Base-by-base conservation (phyloP, 768 basidiomycete genomes). In the Pulveroboletus sp. region DNA sequence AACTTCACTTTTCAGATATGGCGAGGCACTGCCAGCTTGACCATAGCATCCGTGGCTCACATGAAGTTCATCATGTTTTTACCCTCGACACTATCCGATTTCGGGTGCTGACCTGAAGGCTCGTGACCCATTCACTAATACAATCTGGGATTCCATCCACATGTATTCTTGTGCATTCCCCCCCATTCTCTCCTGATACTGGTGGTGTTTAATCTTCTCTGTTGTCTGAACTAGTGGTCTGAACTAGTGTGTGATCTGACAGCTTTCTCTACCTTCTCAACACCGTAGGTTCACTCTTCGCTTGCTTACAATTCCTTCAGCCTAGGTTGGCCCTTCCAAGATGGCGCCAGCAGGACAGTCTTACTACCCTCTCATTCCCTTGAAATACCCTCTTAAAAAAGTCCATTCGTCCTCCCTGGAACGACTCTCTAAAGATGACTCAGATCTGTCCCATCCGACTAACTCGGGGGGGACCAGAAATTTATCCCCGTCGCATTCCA, bases 321-420 rank as follows among this genome's bases (percentile, higher is more conserved):
- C 21, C 32, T 8, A 15, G 13, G 8, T 10, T 30, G 26, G 15
- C 13, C 5, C 21, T 31, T 39, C 47, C 9, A 11, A 11, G 26
- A 60, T 63, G 60, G 27, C 57, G 6, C 11, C 31, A 11, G 11
- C 31, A 26, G 33, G 53, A 17, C 37, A 60, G 4, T 60, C 61
- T 13, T 62, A 62, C 33, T 50, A 51, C n/a, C 53, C 57, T n/a
- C 61, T 62, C 15, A 31, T 30, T 40, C 50, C 37, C 18, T 6
- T 59, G 18, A 50, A 55, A 42, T 30, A 45, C 1, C 36, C 45
- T 37, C 39, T 21, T 17, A 43, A 46, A 11, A 28, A 30, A 24
- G 38, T 27, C 9, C 14, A 11, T 13, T 43, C 51, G 10, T 30
- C 50, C 14, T 42, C 51, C 2, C 28, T 27, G 0, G 30, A 49